A percentile compares a stretch with the other conserved stretches of the same genome.
These are phyloP conservation scores for Plantago coronopus DNA, from an alignment of 305 asterid species.

Conservation along the genomic window DNA sequence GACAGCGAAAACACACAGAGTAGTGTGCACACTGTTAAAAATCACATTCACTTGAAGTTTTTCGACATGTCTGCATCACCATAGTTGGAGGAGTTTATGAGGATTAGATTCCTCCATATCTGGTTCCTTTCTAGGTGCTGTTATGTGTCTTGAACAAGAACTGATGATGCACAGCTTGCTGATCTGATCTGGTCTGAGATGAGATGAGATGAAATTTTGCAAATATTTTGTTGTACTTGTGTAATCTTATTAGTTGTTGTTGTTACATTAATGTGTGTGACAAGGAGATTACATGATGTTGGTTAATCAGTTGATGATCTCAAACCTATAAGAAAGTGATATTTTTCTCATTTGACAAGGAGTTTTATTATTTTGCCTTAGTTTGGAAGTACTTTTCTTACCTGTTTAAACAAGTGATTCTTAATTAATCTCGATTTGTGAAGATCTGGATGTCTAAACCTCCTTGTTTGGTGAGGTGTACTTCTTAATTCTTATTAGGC, in stretches of 20 bases:
- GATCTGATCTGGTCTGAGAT: too few relatives aligned
- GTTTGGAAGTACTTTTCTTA: not conserved
- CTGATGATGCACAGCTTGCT: too few relatives aligned
- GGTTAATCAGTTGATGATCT: not conserved
- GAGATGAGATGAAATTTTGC: too few relatives aligned
- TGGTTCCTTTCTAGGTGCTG: not conserved
- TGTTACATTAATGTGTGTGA: not conserved
- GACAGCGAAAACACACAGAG: not conserved
- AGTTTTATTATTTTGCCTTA: too few relatives aligned
- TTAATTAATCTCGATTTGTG: not conserved
- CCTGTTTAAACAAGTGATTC: not conserved
- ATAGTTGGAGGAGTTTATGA: not conserved
- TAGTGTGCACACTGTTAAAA: not conserved
- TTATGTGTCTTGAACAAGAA: not conserved
- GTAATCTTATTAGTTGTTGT: too few relatives aligned
- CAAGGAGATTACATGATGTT: not conserved
- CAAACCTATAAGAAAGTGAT: not conserved
- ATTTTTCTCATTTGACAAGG: not conserved
- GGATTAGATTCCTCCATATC: not conserved
- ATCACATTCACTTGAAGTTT: too few relatives aligned
- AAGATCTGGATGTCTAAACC: too few relatives aligned
- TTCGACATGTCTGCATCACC: not conserved
- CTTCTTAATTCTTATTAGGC: too few relatives aligned
- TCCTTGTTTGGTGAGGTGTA: too few relatives aligned
- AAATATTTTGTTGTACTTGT: too few relatives aligned